These are phyloP conservation scores for Coemansia sp. DNA, from an alignment of 192 early-diverging fungal genomes.

Conservation along the genomic window DNA sequence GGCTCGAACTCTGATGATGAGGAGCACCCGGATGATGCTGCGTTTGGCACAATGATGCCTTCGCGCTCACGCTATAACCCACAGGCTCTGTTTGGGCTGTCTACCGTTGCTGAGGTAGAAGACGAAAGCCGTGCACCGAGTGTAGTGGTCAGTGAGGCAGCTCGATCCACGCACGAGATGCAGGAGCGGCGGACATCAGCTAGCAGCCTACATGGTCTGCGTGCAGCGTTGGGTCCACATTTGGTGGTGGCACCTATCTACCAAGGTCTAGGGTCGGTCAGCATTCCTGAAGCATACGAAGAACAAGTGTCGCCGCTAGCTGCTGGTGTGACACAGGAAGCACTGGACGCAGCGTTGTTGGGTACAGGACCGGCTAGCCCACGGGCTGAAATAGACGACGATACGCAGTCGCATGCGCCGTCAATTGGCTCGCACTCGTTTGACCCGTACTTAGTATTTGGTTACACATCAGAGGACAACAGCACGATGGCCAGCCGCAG, in stretches of 20 bases:
- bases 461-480: conserved; percentile 46
- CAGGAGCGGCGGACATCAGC: conserved; percentile 15
- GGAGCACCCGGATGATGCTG: conserved; percentile 10
- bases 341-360: conserved; percentile 9
- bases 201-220: conserved; percentile 11
- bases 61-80: conserved; percentile 30
- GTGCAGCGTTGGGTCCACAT: conserved; percentile 13
- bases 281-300: conserved; percentile 13
- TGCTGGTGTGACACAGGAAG: conserved; percentile 8
- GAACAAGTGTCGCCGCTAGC: background rate
- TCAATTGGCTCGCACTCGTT: conserved; percentile 41
- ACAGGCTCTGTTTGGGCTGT: conserved; percentile 37
- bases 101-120: conserved; percentile 42
- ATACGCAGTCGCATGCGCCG: conserved; percentile 20
- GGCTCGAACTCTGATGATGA: background rate
- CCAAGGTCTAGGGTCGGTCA: conserved; percentile 9
- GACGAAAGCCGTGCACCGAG: conserved; percentile 33
- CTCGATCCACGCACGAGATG: conserved; percentile 5
- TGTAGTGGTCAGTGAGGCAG: conserved; percentile 25
- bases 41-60: conserved; percentile 36
- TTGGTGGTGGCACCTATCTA: conserved; percentile 8
- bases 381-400: conserved; percentile 12
- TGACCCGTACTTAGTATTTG: conserved; percentile 48
- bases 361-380: conserved; percentile 8
- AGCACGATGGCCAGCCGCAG: conserved; percentile 54